phyloP scores from a whole-genome alignment of 176 grass and related monocot species.

The Stipa capillata region DNA sequence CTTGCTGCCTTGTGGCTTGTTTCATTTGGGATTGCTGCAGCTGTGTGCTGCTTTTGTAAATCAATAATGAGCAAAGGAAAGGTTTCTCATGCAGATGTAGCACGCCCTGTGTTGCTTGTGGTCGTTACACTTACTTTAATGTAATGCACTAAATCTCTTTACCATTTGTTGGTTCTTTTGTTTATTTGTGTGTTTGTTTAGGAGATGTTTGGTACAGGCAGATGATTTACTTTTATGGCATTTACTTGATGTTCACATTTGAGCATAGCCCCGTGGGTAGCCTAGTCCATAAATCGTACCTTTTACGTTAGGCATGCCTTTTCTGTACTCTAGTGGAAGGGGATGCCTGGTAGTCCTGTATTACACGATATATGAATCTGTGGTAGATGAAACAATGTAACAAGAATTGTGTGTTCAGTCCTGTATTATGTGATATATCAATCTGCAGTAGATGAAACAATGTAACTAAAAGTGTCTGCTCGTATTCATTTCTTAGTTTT shows the following conservation, averaged over 20 bases:
- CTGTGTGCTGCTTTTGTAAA: slow-evolving; percentile 41
- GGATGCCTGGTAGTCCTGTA: background rate
- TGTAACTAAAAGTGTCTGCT: too few relatives aligned
- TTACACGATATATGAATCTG: background rate
- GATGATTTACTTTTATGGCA: background rate
- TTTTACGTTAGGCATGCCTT: background rate
- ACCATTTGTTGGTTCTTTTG: background rate
- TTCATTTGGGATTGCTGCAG: slow-evolving; percentile 46
- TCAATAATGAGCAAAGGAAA: slow-evolving; percentile 49
- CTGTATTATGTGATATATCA: background rate
- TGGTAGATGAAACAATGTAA: background rate
- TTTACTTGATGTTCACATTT: background rate
- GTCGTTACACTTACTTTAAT: slow-evolving; percentile 49
- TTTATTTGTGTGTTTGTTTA: background rate
- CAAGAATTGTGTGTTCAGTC: background rate
- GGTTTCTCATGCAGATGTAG: slow-evolving; percentile 15
- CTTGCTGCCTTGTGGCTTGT: slow-evolving; percentile 57
- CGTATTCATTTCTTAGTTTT: background rate
- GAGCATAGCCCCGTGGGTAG: background rate
- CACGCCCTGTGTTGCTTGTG: slow-evolving; percentile 40
- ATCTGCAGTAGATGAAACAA: background rate
- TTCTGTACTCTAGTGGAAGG: background rate
- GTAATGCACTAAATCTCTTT: slow-evolving; percentile 42
- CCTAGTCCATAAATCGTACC: background rate
- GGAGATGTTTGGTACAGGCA: background rate